Conservation (phyloP, 192 early-diverging fungal species). For the Coemansia sp. region DNA sequence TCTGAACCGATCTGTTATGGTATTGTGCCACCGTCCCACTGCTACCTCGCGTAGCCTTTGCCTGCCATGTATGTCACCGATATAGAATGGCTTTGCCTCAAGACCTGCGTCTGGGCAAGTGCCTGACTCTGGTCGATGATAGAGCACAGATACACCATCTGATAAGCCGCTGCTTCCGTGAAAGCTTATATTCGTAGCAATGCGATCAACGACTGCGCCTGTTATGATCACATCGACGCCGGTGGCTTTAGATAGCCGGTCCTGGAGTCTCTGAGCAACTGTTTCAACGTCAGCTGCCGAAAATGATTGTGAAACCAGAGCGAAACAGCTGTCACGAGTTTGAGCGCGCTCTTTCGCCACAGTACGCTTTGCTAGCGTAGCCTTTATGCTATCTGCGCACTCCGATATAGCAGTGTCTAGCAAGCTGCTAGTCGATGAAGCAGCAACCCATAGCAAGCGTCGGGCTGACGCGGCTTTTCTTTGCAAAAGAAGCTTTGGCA, state of each 20-base stretch:
- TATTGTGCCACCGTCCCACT: constrained; percentile 48
- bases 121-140: constrained; percentile 6
- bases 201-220: constrained; percentile 30
- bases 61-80: constrained; percentile 46
- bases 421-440: constrained; percentile 22
- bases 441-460: constrained; percentile 31
- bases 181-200: background rate
- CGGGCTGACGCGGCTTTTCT: background rate
- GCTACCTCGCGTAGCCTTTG: constrained; percentile 45
- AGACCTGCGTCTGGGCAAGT: background rate
- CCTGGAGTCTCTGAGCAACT: background rate
- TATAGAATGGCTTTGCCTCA: constrained; percentile 24
- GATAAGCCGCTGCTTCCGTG: background rate
- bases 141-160: constrained; percentile 27
- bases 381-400: constrained; percentile 9
- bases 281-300: constrained; percentile 12
- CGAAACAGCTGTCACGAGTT: constrained; percentile 24
- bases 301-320: constrained; percentile 39
- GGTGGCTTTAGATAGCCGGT: background rate
- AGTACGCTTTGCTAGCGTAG: background rate
- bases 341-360: background rate
- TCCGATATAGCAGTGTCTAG: constrained; percentile 11
- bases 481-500: background rate
- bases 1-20: constrained; percentile 22
- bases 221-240: background rate